These are phyloP conservation scores for Pichia sp. DNA, from an alignment of 1,139 yeast genomes.

Conservation along the genomic window DNA sequence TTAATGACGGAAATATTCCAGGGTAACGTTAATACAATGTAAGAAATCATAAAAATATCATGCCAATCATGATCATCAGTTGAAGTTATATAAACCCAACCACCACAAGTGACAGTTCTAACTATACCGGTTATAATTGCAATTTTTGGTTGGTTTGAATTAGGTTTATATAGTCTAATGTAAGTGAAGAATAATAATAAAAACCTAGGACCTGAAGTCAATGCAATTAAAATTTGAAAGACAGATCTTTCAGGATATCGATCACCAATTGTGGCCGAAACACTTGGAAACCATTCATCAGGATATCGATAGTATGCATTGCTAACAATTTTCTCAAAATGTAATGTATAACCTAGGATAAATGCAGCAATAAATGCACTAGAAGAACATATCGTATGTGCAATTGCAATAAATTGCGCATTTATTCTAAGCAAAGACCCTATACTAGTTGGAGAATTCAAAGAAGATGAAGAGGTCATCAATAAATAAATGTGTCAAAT, in stretches of 20 bases:
- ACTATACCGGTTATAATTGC: constrained; percentile 55
- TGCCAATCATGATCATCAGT: constrained; percentile 97
- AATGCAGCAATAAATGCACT: constrained; percentile 73
- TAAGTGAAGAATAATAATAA: constrained; percentile 59
- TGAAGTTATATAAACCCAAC: constrained; percentile 96
- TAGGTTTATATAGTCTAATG: constrained; percentile 35
- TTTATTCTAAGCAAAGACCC: constrained; percentile 34
- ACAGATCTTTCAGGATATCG: constrained; percentile 91
- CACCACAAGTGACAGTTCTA: constrained; percentile 93
- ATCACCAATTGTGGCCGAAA: constrained; percentile 94
- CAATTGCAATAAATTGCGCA: constrained; percentile 59
- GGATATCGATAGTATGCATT: constrained; percentile 88
- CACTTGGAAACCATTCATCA: constrained; percentile 98
- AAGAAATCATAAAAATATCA: constrained; percentile 89
- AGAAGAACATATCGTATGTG: constrained; percentile 66
- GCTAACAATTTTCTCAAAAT: constrained; percentile 78
- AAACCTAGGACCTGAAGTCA: constrained; percentile 85
- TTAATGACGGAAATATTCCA: constrained; percentile 69
- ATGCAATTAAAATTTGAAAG: constrained; percentile 76
- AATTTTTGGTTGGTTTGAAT: constrained; percentile 38
- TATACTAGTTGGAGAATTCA: background rate
- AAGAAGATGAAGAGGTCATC: background rate
- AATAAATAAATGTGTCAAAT: background rate
- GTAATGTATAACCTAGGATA: constrained; percentile 63
- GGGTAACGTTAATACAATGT: constrained; percentile 82